Percentiles rank a stretch among this genome's conserved stretches.
Conservation (phyloP, 192 early-diverging fungal genomes). For the Helicostylum pulchrum region DNA sequence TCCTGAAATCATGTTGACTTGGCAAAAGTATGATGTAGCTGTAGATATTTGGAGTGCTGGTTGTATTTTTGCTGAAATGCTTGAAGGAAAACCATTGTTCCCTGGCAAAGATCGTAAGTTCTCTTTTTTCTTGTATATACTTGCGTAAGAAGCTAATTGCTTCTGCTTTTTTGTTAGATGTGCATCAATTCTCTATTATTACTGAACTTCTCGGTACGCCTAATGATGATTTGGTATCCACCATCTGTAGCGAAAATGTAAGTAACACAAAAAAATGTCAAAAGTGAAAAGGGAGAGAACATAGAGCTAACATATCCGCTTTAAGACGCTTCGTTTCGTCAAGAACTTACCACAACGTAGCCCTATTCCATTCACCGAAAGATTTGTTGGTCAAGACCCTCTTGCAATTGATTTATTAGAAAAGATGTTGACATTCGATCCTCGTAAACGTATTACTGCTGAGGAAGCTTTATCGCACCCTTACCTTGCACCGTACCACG, state of each 20-base stretch:
- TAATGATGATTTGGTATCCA: constrained; percentile 86
- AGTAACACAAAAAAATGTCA: neutral
- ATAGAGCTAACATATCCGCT: neutral
- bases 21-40: constrained; percentile 95
- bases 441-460: constrained; percentile 85
- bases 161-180: constrained; percentile 51
- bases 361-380: constrained; percentile 74
- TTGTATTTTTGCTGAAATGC: constrained; percentile 95
- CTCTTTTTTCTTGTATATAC: neutral
- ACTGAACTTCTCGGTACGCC: constrained; percentile 90
- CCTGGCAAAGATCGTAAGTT: constrained; percentile 89
- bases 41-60: constrained; percentile 96
- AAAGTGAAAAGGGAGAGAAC: neutral
- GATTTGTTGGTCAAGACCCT: constrained; percentile 80
- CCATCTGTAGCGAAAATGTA: constrained; percentile 90
- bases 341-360: constrained; percentile 80
- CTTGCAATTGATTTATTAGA: constrained; percentile 82
- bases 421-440: constrained; percentile 92
- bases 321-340: constrained; percentile 84
- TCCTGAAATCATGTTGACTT: constrained; percentile 97
- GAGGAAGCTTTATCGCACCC: constrained; percentile 84
- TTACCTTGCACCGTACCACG: constrained; percentile 88
- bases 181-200: constrained; percentile 95
- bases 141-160: neutral
- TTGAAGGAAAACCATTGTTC: constrained; percentile 93